Base-by-base conservation (phyloP, 1,284 basidiomycete genomes). In the Singerocomus inundabilis region DNA sequence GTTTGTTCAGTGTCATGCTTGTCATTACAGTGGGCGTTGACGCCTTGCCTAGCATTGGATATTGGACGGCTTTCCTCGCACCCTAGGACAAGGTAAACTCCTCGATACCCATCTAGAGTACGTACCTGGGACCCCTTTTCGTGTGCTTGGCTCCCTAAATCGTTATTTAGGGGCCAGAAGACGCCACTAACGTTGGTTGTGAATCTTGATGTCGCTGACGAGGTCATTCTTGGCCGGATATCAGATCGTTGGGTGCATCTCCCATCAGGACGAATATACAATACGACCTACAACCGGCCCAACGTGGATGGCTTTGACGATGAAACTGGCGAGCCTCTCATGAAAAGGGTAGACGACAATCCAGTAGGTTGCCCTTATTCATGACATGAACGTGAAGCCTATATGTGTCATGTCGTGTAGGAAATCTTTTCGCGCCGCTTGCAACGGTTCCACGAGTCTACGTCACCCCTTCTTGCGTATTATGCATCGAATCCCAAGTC, bases 21-120 rank as follows among this genome's bases (percentile, higher is more conserved):
- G 7, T 35, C 36, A 12, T 4, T n/a, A 26, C 26, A n/a, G 29
- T 32, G 18, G 36, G 43, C 1, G 15, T 44, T 49, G 26, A 57
- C 47, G 1, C 26, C 54, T 30, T 30, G 44, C 13, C 16, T 46
- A 88, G 81, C 84, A 91, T 64, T 98, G 95, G 95, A 89, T 98
- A 56, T 71, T 99, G 31, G 96, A 99, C 63, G 96, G 96, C 6
- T 99, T 99, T 65, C 96, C 96, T 29, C 85, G 96, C 34, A 99
- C 96, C 3, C 70, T 96, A 2, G 84, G 81, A 15, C 96, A 99
- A 70, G 96, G 92, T 1, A 75, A 86, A 66, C 75, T 96, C 38
- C 78, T 99, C 10, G 91, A 98, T 64, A 71, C 72, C 16, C 82
- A 88, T 68, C 75, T 91, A 49, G 75, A 76, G 84, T 87, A 60